Base-by-base conservation (phyloP, 257 asterid species). In the Solanum virginianum region DNA sequence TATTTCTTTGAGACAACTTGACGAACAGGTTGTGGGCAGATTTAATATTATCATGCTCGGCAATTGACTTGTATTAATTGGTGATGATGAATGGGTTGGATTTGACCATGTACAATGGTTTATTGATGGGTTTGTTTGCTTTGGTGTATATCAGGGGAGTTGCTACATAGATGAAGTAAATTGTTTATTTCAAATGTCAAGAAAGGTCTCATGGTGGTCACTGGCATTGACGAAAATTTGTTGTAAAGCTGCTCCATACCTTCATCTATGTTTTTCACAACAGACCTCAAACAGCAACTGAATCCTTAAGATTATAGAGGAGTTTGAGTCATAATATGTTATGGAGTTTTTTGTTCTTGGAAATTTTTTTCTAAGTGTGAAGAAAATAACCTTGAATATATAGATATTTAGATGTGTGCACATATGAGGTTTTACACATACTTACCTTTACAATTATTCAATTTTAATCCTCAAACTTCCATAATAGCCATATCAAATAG, bases 91-190 rank as follows among this genome's bases (percentile, higher is more conserved):
- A 88, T 49, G 85, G 65, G 29, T 72, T 57, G 65, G 54, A 36
- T 66, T n/a, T 85, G 82, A 29, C 87, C 89, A 32, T 85, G 85
- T 54, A 86, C 29, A 4, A 87, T 63, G 6, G 87, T 80, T 29
- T 87, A 89, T 24, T 87, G 89, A 81, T 90, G 90, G 75, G 87
- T 69, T 81, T 90, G 90, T 72, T 87, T 90, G 17, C 72, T 87
- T 17, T 70, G 88, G 36, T 83, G 36, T 65, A 87, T 11, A 62
- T 87, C 47, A 62, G 12, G 86, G 41, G 51, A 87, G 45, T 90
- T 74, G 88, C 84, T 84, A 80, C 89, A 87, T 39, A 75, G 80
- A 59, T 87, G 89, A 81, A 89, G 88, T 68, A 87, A 86, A 81
- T 66, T 75, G 81, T 72, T 87, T 83, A 90, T n/a, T 32, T 80